These are phyloP conservation scores for Candida namnaoensis DNA, from an alignment of 805 yeast species.

Conservation along the genomic window DNA sequence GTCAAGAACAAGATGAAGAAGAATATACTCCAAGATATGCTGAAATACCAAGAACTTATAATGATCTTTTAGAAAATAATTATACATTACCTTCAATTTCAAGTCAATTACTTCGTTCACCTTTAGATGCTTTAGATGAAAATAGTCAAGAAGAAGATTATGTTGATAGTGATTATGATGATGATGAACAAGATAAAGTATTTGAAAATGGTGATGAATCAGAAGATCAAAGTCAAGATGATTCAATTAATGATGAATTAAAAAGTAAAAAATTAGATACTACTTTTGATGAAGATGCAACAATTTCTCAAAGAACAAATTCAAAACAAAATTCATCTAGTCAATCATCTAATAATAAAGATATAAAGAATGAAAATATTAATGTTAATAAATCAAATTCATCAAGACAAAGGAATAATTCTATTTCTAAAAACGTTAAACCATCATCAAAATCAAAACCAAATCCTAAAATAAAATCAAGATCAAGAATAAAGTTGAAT, in stretches of 20 bases:
- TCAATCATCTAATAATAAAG: neutral
- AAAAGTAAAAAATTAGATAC: conserved; percentile 5
- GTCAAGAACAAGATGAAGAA: neutral
- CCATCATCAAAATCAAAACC: too few species aligned
- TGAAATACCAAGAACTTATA: neutral
- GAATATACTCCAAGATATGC: neutral
- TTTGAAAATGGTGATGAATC: conserved; percentile 1
- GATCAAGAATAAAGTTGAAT: neutral
- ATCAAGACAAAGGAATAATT: too few species aligned
- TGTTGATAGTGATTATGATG: conserved; percentile 2
- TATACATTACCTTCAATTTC: neutral
- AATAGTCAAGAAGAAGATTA: neutral
- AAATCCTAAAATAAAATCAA: neutral
- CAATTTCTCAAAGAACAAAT: too few species aligned
- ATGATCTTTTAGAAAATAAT: neutral
- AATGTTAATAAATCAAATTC: neutral
- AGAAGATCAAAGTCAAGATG: conserved; percentile 10
- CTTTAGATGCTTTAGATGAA: neutral
- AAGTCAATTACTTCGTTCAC: neutral
- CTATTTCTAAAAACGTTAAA: too few species aligned
- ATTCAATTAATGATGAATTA: conserved; percentile 2
- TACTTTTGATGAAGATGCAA: conserved; percentile 2
- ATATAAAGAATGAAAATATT: neutral
- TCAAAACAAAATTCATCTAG: too few species aligned
- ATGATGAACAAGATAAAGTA: conserved; percentile 4